Percentiles rank a stretch among this genome's conserved stretches.
Conservation (phyloP, 345 rosid genomes). For the Limnanthes douglasii region DNA sequence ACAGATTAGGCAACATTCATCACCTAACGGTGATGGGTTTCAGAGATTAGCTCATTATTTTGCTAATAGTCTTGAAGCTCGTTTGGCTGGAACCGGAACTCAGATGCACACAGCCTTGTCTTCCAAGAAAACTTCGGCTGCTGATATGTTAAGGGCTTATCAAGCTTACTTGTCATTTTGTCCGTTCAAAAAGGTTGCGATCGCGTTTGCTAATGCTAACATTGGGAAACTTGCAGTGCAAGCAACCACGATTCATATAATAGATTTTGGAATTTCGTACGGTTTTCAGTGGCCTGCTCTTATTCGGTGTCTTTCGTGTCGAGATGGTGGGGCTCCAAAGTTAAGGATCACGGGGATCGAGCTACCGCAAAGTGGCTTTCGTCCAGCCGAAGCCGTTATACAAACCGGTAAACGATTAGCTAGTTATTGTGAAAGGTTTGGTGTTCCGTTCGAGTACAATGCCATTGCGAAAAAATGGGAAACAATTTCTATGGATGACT, state of each 20-base stretch:
- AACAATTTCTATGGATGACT: slow-evolving; percentile 38
- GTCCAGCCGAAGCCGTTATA: slow-evolving; percentile 60
- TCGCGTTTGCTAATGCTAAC: slow-evolving; percentile 38
- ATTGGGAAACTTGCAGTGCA: slow-evolving; percentile 27
- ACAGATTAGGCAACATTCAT: slow-evolving; percentile 62
- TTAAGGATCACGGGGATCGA: slow-evolving; percentile 79
- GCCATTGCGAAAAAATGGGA: slow-evolving; percentile 73
- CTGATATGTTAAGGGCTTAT: slow-evolving; percentile 49
- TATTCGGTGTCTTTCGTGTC: slow-evolving; percentile 38
- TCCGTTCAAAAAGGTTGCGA: slow-evolving; percentile 51
- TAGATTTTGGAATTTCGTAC: slow-evolving; percentile 67
- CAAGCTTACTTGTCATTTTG: slow-evolving; percentile 28
- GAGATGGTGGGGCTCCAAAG: slow-evolving; percentile 57
- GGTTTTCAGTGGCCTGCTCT: slow-evolving; percentile 84
- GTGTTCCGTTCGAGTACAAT: slow-evolving; percentile 64
- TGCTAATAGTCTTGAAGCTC: slow-evolving; percentile 71
- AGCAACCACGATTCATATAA: slow-evolving; percentile 39
- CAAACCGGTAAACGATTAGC: slow-evolving; percentile 64
- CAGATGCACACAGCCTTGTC: slow-evolving; percentile 28
- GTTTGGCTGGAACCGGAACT: slow-evolving; percentile 44
- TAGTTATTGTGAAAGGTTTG: slow-evolving; percentile 40
- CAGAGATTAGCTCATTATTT: slow-evolving; percentile 76
- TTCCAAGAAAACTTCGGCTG: slow-evolving; percentile 34
- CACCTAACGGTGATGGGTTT: slow-evolving; percentile 46
- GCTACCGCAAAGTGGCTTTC: slow-evolving; percentile 59